Evolutionary conservation across 2,329 filamentous ascomycete genomes (phyloP).

Genomic region (Venturiaceae sp.): DNA sequence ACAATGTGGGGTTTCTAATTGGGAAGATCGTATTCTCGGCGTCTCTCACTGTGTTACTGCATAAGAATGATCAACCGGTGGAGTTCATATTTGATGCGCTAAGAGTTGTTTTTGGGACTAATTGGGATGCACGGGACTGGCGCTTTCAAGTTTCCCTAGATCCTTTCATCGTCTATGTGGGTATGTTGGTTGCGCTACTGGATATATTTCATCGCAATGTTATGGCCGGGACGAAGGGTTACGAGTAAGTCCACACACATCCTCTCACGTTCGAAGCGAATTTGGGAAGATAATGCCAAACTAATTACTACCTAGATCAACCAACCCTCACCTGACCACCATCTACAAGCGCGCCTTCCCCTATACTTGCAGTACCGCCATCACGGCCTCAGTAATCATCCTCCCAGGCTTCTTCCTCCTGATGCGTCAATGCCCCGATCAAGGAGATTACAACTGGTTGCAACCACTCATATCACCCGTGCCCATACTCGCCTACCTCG

Average conservation of each 20-base stretch:
- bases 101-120: slow-evolving; percentile 33
- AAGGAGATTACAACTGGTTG: slow-evolving; percentile 37
- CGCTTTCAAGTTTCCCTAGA: slow-evolving; percentile 43
- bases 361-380: slow-evolving; percentile 11
- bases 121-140: slow-evolving; percentile 40
- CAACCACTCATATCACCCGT: slow-evolving; percentile 46
- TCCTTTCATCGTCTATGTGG: slow-evolving; percentile 45
- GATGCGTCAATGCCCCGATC: slow-evolving; percentile 20
- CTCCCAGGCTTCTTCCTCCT: slow-evolving; percentile 21
- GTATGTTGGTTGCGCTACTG: slow-evolving; percentile 41
- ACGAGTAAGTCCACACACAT: not conserved
- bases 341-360: slow-evolving; percentile 11
- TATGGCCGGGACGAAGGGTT: slow-evolving; percentile 5
- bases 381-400: no score
- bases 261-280: slow-evolving; percentile 13
- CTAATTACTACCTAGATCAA: slow-evolving; percentile 14
- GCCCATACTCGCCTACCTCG: slow-evolving; percentile 42
- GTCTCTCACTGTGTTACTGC: not conserved
- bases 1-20: not conserved
- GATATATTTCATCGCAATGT: slow-evolving; percentile 20
- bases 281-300: slow-evolving; percentile 10
- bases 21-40: slow-evolving; percentile 4
- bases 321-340: slow-evolving; percentile 12
- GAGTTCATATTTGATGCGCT: slow-evolving; percentile 30
- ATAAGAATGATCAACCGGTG: not conserved